Evolutionary conservation across 441 rosid genomes (phyloP), one percentile per base, ranked within the genome.

Genomic region (Erodium texanum): DNA sequence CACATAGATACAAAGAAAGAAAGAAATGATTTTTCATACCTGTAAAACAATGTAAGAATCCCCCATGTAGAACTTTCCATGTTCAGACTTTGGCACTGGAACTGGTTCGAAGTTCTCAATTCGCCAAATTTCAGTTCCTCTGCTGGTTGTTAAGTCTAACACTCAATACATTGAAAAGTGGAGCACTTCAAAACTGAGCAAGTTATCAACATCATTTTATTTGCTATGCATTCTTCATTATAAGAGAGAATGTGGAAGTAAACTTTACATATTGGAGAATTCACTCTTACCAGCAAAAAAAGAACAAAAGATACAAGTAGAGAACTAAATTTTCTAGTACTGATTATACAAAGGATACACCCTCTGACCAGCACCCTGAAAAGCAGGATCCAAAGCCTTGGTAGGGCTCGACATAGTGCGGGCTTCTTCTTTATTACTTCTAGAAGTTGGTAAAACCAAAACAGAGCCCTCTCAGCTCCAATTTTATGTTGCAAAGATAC

Each of bases 121-220:
- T 74, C 98, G 87, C 99, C 99, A 95, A 72, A 90, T 95, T 71
- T 95, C 99, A 80, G 87, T 86, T 68, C 98, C 99, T 69, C 99
- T 95, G 74, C 19, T 66, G 58, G 76, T 68, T 48, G 88, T 90
- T 80, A 84, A 83, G 95, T 68, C 75, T 16, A 76, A 85, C 85
- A 81, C 45, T 38, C 66, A 63, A 63, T 70, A 34, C 23, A 76
- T 20, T 32, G 19, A 32, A 66, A 73, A 50, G 50, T 29, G 45
- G 23, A 45, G 70, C 5, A 41, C 45, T 74, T 62, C 70, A 68
- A 23, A 61, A 62, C 45, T 29, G 7, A 43, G 16, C 38, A 19
- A 41, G 38, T 50, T 24, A 65, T 66, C 45, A 22, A 68, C 41
- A 58, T 32, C 70, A 68, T 19, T 62, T 23, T 6, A 66, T 54